phyloP scores from a whole-genome alignment of 768 basidiomycete species.

The Mycena amicta region DNA sequence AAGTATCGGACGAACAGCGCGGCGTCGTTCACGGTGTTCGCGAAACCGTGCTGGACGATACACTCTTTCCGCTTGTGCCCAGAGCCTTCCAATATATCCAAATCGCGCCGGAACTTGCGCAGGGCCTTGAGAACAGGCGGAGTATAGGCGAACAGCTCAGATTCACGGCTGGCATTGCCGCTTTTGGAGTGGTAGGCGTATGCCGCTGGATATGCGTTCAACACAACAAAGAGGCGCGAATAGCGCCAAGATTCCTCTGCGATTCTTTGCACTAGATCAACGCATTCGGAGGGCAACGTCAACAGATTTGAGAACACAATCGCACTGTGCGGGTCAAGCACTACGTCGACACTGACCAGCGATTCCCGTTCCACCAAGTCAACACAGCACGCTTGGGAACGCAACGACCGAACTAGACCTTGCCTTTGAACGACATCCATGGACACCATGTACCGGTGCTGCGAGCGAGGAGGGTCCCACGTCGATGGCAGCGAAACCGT shows the following conservation, averaged over 20 bases:
- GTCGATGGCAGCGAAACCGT: slow-evolving; percentile 47
- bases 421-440: slow-evolving; percentile 70
- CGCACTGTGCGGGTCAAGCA: slow-evolving; percentile 64
- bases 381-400: slow-evolving; percentile 45
- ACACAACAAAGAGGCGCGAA: slow-evolving; percentile 54
- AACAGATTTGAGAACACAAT: slow-evolving; percentile 52
- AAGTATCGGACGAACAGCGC: slow-evolving; percentile 56
- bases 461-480: slow-evolving; percentile 31
- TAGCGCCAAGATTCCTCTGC: slow-evolving; percentile 67
- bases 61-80: slow-evolving; percentile 49
- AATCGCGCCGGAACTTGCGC: slow-evolving; percentile 64
- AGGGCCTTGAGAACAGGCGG: slow-evolving; percentile 71
- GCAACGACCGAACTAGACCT: slow-evolving; percentile 55
- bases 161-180: slow-evolving; percentile 13
- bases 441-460: slow-evolving; percentile 72
- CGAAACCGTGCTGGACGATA: slow-evolving; percentile 60
- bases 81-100: slow-evolving; percentile 64
- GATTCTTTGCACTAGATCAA: slow-evolving; percentile 46
- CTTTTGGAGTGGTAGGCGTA: slow-evolving; percentile 34
- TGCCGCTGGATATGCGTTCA: slow-evolving; percentile 66
- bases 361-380: slow-evolving; percentile 66
- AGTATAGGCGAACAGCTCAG: slow-evolving; percentile 53
- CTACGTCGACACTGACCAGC: slow-evolving; percentile 63
- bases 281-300: slow-evolving; percentile 52
- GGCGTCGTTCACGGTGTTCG: slow-evolving; percentile 58